Evolutionary conservation across 73 alveolate species (phyloP).

Genomic region (Loxodes magnus): DNA sequence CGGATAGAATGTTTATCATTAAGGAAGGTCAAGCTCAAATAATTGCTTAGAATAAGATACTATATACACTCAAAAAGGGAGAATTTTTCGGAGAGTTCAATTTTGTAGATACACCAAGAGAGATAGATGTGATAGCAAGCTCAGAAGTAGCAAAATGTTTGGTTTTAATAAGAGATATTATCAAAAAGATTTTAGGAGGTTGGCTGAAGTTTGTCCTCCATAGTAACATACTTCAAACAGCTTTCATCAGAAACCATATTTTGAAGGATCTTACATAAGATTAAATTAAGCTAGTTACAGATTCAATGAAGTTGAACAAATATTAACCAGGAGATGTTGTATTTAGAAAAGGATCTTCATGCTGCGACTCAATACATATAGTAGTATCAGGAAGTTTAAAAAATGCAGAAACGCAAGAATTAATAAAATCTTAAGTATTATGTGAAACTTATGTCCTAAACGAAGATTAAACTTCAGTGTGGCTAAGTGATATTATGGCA

Average conservation of each 20-base stretch:
- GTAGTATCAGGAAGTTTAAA: conserved; percentile 15
- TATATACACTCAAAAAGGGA: conserved; percentile 37
- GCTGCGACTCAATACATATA: conserved; percentile 16
- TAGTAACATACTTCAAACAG: background rate
- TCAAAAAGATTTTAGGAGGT: background rate
- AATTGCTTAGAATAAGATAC: conserved; percentile 37
- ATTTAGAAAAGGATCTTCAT: conserved; percentile 13
- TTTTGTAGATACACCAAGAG: conserved; percentile 82
- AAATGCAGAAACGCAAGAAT: conserved; percentile 18
- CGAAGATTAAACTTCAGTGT: too few relatives aligned
- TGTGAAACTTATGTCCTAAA: too few relatives aligned
- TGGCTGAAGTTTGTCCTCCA: background rate
- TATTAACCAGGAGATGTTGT: conserved; percentile 20
- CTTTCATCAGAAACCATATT: background rate
- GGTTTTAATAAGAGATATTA: conserved; percentile 16
- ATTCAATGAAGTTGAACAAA: too few relatives aligned
- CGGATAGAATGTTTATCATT: conserved; percentile 28
- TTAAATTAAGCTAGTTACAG: background rate
- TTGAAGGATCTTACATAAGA: background rate
- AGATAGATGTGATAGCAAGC: conserved; percentile 72
- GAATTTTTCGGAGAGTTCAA: conserved; percentile 94
- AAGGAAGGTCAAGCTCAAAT: conserved; percentile 27
- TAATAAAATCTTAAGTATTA: conserved; percentile 11
- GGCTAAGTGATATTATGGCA: too few relatives aligned
- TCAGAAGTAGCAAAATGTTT: conserved; percentile 17